Evolutionary conservation across 164 flowering plant species (phyloP), one percentile per base, ranked within the genome.

Genomic region (Tetracentron sinense): DNA sequence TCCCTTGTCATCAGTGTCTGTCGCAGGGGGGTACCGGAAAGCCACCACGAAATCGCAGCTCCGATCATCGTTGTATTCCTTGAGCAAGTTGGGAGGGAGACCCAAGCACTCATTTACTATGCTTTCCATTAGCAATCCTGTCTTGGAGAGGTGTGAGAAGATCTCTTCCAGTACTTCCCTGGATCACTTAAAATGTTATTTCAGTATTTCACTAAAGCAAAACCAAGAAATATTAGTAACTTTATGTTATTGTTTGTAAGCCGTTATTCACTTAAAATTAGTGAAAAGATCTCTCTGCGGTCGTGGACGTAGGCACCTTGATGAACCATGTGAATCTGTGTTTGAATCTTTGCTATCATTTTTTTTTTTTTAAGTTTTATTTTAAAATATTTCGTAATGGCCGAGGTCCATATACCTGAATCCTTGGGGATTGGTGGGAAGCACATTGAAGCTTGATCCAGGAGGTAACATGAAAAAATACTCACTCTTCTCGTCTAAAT

Each of bases 31-130:
- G 65, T 85, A 83, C 20, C 58, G 77, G 47, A 79, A 20, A 0
- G 78, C 80, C n/a, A 35, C 61, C 77, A 85, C 59, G 71, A 82
- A 73, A 74, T 82, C 89, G 63, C 76, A 74, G 28, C 78, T 81
- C 48, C 84, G 54, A 42, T 83, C 85, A 56, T 67, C 52, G 33
- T 78, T 85, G 67, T 61, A 83, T 23, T 81, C 74, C 54, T 72
- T 65, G 21, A 85, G 79, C 25, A 80, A 78, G 23, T 75, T 64
- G 0, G 72, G 73, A 63, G 88, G 85, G 7, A 83, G 81, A 8
- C 78, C 82, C 66, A 85, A 61, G 52, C 87, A 74, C 6, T 83
- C 80, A 46, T 79, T 83, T 25, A 85, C 0, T 19, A 82, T 74
- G 65, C 6, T 63, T 72, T 83, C 85, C 14, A 85, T 26, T 10